Evolutionary conservation across 208 protist genomes (phyloP).

Genomic region (Novymonas esmeraldas): DNA sequence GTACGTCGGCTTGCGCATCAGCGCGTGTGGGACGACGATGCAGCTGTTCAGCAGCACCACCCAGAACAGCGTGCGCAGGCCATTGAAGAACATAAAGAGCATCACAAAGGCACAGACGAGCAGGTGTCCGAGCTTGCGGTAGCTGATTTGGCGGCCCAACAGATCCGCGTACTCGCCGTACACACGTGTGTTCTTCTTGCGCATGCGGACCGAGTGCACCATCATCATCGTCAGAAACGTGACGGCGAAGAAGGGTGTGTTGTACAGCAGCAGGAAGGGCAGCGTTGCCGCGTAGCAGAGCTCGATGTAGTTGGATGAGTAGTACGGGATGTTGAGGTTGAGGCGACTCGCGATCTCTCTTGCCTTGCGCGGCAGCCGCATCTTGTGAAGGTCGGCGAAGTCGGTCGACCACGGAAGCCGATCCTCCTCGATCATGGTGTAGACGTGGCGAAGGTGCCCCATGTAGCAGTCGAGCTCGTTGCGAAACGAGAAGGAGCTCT

Average conservation of each 20-base stretch:
- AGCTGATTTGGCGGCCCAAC: slow-evolving; percentile 42
- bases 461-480: slow-evolving; percentile 31
- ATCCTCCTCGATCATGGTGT: slow-evolving; percentile 43
- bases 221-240: slow-evolving; percentile 38
- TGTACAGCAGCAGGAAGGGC: slow-evolving; percentile 68
- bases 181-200: slow-evolving; percentile 25
- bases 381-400: slow-evolving; percentile 59
- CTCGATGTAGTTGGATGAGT: slow-evolving; percentile 76
- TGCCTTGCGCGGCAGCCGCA: slow-evolving; percentile 46
- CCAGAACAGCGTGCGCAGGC: slow-evolving; percentile 42
- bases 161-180: slow-evolving; percentile 35
- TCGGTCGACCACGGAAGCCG: slow-evolving; percentile 78
- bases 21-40: slow-evolving; percentile 74
- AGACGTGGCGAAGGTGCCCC: slow-evolving; percentile 21
- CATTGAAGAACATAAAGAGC: slow-evolving; percentile 55
- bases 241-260: slow-evolving; percentile 59
- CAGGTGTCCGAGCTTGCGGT: slow-evolving; percentile 50
- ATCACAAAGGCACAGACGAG: slow-evolving; percentile 35
- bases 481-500: slow-evolving; percentile 17
- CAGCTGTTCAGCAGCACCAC: slow-evolving; percentile 54
- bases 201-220: slow-evolving; percentile 44
- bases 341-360: slow-evolving; percentile 53
- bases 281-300: slow-evolving; percentile 63
- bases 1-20: slow-evolving; percentile 68
- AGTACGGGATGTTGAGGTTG: slow-evolving; percentile 89